Base-by-base conservation (phyloP, 2,329 filamentous ascomycete genomes). In the Eutypa lata region DNA sequence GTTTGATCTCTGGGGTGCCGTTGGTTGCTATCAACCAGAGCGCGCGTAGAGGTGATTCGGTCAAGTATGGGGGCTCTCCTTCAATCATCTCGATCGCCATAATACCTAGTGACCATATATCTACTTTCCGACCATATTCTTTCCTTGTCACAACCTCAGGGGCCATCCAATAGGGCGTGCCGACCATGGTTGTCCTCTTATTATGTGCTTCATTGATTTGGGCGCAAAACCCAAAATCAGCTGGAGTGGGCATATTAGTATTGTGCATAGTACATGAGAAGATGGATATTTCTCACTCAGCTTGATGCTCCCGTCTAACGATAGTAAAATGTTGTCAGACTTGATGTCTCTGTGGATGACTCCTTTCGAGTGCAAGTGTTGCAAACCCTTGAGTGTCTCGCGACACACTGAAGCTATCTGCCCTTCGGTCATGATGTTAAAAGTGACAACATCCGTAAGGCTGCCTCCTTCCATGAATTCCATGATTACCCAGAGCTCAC, bases 1-100 rank as follows among this genome's bases (percentile, higher is more conserved):
- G 91, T 75, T 97, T 97, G 74, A 99, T 96, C 50, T 87, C 81
- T 2, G 94, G 94, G 16, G 94, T 97, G 47, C 94, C 94, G 67
- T 96, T 96, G 33, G 94, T 97, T 50, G 94, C 94, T 70, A 99
- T 99, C 63, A 99, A 76, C 80, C 94, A 99, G 37, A 99, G 80
- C 1, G 94, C 94, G 55, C 93, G 86, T 22, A 99, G 80, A 5
- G 94, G 94, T 37, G 91, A 95, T 71, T 99, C 94, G 38, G 92
- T 97, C 54, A 99, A 79, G 69, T 97, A 99, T 22, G 94, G 94
- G 13, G 94, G 94, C 71, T 97, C 94, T 69, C 93, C 94, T 74
- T 97, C 94, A 60, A 99, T 96, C 94, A 99, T 99, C 73, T 99
- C 94, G 65, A 99, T 97, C 7, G 94, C 91, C 94, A 99, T 97